A percentile compares a stretch with the other conserved stretches of the same genome.
phyloP scores from a whole-genome alignment of 495 filamentous ascomycete species.

The Aspergillus campestris region DNA sequence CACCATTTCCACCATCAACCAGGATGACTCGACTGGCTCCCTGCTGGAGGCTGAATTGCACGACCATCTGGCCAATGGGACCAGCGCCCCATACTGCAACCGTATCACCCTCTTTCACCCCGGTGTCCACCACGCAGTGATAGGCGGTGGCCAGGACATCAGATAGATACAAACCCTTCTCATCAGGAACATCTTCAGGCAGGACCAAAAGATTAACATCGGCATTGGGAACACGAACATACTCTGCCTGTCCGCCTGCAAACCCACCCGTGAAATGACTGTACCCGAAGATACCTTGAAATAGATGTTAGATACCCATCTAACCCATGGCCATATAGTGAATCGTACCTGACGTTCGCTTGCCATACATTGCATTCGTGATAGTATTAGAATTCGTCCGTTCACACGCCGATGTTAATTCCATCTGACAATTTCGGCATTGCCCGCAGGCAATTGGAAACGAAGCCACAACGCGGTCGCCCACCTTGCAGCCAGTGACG shows the following conservation, averaged over 20 bases:
- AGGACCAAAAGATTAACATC: constrained; percentile 75
- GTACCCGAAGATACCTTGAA: constrained; percentile 43
- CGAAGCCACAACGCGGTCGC: constrained; percentile 73
- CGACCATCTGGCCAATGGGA: constrained; percentile 74
- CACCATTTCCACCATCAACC: constrained; percentile 59
- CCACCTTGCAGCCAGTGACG: constrained; percentile 50
- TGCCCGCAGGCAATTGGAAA: constrained; percentile 71
- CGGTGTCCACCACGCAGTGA: constrained; percentile 76
- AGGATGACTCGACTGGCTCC: constrained; percentile 71
- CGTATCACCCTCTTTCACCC: constrained; percentile 66
- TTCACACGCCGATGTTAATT: constrained; percentile 70
- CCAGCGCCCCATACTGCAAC: constrained; percentile 64
- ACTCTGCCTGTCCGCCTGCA: constrained; percentile 85
- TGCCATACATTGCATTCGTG: constrained; percentile 64
- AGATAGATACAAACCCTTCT: constrained; percentile 76
- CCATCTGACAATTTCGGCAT: constrained; percentile 72
- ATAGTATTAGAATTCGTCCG: constrained; percentile 65
- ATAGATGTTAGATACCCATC: neutral
- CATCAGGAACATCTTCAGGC: constrained; percentile 74
- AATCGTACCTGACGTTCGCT: constrained; percentile 57
- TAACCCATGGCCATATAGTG: neutral
- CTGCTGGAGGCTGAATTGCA: constrained; percentile 60
- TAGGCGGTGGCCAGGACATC: constrained; percentile 75
- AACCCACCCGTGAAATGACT: constrained; percentile 76
- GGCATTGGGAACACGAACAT: constrained; percentile 73